Base-by-base conservation (phyloP, 2,329 filamentous ascomycete species). In the Aspergillus neoniger region DNA sequence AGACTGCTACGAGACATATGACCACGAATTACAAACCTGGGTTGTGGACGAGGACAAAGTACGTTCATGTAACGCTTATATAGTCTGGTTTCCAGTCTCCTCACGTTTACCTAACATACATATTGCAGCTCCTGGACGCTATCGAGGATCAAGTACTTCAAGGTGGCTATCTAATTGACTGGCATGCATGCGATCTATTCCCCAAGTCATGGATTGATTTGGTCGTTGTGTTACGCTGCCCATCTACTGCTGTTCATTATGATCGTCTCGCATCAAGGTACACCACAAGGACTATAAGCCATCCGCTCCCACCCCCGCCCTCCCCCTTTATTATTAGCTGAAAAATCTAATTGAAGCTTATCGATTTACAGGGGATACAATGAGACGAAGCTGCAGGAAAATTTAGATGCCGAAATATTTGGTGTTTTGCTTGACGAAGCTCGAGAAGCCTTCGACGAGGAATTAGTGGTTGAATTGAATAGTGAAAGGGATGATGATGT, bases 31-130 rank as follows among this genome's bases (percentile, higher is more conserved):
- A 57, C 87, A 91, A 74, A 92, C 90, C 70, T 96, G 91, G 87
- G 90, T 98, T 60, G 93, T 99, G 15, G 94, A 99, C 73, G 95
- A 99, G 76, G 95, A 99, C 74, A 96, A 96, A 84, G 91, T 92
- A 72, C 62, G 78, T 70, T 41, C 52, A 52, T 9, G 21, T 51
- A 47, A 14, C 28, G 44, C 38, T 55, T 36, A 41, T 38, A 36
- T 30, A 44, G 6, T n/a, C 19, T 15, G 9, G n/a, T 32, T 14
- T 12, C n/a, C n/a, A 28, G 19, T 21, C 25, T 36, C 10, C 9
- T 55, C 55, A 36, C 30, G 21, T 15, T 19, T 51, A 17, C 58
- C n/a, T 58, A 41, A 28, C 36, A n/a, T 44, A 21, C 41, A 43
- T 36, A 14, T 47, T 57, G 39, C 63, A 75, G 88, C 80, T 99